phyloP scores from a whole-genome alignment of 257 asterid genomes.

The Thymus quinquecostatus region DNA sequence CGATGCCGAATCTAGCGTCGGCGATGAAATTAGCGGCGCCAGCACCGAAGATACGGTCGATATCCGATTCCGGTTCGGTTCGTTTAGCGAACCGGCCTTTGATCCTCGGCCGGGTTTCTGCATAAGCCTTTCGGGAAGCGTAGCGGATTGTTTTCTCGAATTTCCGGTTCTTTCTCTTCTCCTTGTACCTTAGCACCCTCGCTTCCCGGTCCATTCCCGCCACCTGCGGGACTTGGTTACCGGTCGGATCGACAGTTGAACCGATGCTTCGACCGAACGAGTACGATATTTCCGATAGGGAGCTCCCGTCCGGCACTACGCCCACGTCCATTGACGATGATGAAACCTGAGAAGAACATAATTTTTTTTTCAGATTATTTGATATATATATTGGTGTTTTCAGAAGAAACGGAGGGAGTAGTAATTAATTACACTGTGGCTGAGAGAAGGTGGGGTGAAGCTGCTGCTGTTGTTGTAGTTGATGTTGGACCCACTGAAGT shows the following conservation, averaged over 20 bases:
- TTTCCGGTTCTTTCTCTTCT: slow-evolving; percentile 78
- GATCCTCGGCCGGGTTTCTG: slow-evolving; percentile 83
- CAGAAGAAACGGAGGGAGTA: not conserved
- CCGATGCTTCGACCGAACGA: slow-evolving; percentile 37
- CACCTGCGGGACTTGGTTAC: slow-evolving; percentile 44
- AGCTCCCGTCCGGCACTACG: slow-evolving; percentile 78
- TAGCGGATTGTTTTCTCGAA: slow-evolving; percentile 86
- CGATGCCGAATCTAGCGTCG: slow-evolving; percentile 54
- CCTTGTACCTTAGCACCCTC: slow-evolving; percentile 79
- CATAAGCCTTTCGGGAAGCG: slow-evolving; percentile 90
- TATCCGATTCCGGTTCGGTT: slow-evolving; percentile 50
- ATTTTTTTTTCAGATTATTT: not conserved
- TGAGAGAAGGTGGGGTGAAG: slow-evolving; percentile 59
- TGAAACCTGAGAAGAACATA: slow-evolving; percentile 54
- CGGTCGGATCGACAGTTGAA: slow-evolving; percentile 35
- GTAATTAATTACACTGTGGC: slow-evolving; percentile 63
- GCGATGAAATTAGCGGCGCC: slow-evolving; percentile 42
- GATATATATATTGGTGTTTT: not conserved
- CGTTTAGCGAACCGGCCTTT: slow-evolving; percentile 87
- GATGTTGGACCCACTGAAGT: slow-evolving; percentile 62
- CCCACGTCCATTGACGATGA: slow-evolving; percentile 84
- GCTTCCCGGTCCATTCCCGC: slow-evolving; percentile 72
- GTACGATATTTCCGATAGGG: slow-evolving; percentile 63
- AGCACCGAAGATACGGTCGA: slow-evolving; percentile 46
- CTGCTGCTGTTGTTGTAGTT: slow-evolving; percentile 54